These are phyloP conservation scores for Mycosphaerella sp. DNA, from an alignment of 2,329 filamentous ascomycete species.

Conservation along the genomic window DNA sequence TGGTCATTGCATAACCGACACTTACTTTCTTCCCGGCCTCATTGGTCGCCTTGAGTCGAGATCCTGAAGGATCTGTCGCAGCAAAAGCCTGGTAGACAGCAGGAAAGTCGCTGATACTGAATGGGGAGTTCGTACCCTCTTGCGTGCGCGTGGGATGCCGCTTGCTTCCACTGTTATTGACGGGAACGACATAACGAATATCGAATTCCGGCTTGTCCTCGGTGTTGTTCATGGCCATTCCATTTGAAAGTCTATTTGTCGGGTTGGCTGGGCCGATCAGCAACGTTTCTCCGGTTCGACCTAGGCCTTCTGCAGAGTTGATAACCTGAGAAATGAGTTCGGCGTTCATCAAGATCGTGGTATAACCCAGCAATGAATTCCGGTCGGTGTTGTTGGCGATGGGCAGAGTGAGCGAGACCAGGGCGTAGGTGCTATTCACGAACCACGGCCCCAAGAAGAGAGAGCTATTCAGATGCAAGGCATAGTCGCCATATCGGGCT, in stretches of 20 bases:
- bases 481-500: slow-evolving; percentile 3
- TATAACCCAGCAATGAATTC: slow-evolving; percentile 67
- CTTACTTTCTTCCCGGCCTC: slow-evolving; percentile 65
- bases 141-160: slow-evolving; percentile 27
- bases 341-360: slow-evolving; percentile 72
- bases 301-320: slow-evolving; percentile 62
- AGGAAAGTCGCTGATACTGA: slow-evolving; percentile 56
- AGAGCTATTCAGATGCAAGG: slow-evolving; percentile 38
- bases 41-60: slow-evolving; percentile 56
- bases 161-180: slow-evolving; percentile 22
- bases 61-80: slow-evolving; percentile 54
- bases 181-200: slow-evolving; percentile 29
- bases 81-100: slow-evolving; percentile 55
- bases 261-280: slow-evolving; percentile 60
- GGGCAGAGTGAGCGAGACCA: slow-evolving; percentile 75
- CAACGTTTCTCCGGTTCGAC: slow-evolving; percentile 61
- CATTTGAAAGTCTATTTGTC: slow-evolving; percentile 51
- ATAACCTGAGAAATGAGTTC: slow-evolving; percentile 57
- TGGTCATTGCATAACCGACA: slow-evolving; percentile 70
- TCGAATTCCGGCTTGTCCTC: slow-evolving; percentile 16
- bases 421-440: slow-evolving; percentile 64
- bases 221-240: slow-evolving; percentile 28
- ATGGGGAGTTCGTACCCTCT: slow-evolving; percentile 46
- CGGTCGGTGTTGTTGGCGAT: slow-evolving; percentile 60
- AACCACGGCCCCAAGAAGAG: slow-evolving; percentile 71